A percentile compares a stretch with the other conserved stretches of the same genome.
These are phyloP conservation scores for Gracilaria gracilis DNA, from an alignment of 23 red algal genomes.

Conservation along the genomic window DNA sequence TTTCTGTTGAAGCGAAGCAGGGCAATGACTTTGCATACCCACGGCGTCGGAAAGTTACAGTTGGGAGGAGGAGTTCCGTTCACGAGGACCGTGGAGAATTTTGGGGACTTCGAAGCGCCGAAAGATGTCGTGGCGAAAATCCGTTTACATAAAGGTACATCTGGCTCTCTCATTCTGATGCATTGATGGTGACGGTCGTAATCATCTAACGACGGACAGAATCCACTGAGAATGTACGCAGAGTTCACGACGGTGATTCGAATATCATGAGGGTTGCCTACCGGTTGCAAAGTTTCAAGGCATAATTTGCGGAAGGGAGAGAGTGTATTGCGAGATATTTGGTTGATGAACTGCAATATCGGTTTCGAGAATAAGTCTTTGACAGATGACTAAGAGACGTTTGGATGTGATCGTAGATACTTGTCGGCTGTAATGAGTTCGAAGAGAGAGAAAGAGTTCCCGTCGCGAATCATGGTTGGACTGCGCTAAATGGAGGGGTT, in stretches of 20 bases:
- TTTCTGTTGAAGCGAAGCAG: neutral
- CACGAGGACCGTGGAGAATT: slow-evolving; percentile 1
- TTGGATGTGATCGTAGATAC: neutral
- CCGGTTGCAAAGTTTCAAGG: neutral
- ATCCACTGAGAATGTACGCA: neutral
- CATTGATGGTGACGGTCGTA: neutral
- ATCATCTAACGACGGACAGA: neutral
- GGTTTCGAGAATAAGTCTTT: neutral
- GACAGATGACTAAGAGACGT: neutral
- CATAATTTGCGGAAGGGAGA: neutral
- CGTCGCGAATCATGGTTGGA: neutral
- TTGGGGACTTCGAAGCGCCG: neutral
- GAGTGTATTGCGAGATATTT: neutral
- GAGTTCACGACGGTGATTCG: neutral
- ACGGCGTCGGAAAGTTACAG: neutral
- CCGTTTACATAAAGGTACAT: neutral
- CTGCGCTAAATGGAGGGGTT: neutral
- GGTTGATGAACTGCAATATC: neutral
- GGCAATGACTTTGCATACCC: slow-evolving; percentile 6
- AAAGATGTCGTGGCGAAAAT: slow-evolving; percentile 14
- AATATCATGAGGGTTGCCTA: neutral
- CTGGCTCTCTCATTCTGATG: neutral
- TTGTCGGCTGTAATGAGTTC: neutral
- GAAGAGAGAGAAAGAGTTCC: neutral
- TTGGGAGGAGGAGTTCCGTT: neutral